Base-by-base conservation (phyloP, 331 rosid genomes). In the Telfairia occidentalis region DNA sequence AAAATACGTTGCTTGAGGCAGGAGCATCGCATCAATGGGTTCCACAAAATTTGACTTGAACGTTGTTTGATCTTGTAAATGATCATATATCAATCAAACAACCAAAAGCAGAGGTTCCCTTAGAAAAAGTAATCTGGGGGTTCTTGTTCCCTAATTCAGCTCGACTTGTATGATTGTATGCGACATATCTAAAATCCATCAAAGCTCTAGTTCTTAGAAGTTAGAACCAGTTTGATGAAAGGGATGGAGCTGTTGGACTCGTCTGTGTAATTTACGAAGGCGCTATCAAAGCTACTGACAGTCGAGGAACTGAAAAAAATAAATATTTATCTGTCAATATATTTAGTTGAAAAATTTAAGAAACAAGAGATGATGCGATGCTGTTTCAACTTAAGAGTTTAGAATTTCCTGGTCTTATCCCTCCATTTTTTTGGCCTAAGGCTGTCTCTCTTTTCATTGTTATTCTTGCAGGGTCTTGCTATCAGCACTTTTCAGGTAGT, bases 401-500 rank as follows among this genome's bases (percentile, higher is more conserved):
- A 32, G 28, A 18, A 10, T 45, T 73, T 34, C 34, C 4, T 32
- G 43, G 35, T 54, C 29, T 18, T 19, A 50, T 37, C 45, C 66
- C 55, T 12, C 29, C 7, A 23, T 37, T 37, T 15, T 55, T 35
- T 54, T 23, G 7, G 3, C 35, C 48, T 18, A 50, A 71, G 38
- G 60, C 49, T 21, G 28, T 43, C 28, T 29, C 19, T 24, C 78
- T 78, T 71, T 72, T 75, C 45, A 2, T 59, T 32, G 49, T 74
- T 42, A 65, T 74, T 80, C 77, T 74, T 78, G 70, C 92, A 94
- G 97, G 97, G 96, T 42, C 85, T 87, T 50, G 92, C 95, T 54
- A 60, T 94, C 72, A 91, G 96, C 77, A 94, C 97, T 76, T 91
- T 94, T 87, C 98, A 94, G 84, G 98, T 94, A 82, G 98, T 94